Base-by-base conservation (phyloP, 495 filamentous ascomycete genomes). In the Venustampulla echinocandica region DNA sequence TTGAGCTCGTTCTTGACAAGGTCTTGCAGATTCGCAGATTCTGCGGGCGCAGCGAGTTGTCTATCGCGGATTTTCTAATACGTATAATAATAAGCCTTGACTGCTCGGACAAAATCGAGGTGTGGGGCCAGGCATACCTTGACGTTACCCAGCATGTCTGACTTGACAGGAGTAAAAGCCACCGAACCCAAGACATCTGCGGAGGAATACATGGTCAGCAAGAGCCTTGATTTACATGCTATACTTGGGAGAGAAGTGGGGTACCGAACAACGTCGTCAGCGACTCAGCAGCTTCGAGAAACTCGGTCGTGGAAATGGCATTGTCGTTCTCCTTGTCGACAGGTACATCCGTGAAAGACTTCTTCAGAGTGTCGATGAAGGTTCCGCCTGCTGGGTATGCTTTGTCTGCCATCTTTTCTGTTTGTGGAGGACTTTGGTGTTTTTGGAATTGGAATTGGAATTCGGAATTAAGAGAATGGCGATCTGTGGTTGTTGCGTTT, bases 251-350 rank as follows among this genome's bases (percentile, higher is more conserved):
- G 17, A 18, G 18, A 9, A 11, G 41, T 18, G 15, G 0, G 18
- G 21, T 66, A 96, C 89, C 87, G 60, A 98, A 97, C 27, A 98
- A 75, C 34, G 79, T 79, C 37, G 84, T 84, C 54, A 96, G 66
- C 20, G 83, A 78, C 70, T 95, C 87, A 36, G 86, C 78, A 42
- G 93, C 93, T 30, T 93, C 86, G 50, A 97, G 81, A 69, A 96
- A 98, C 62, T 93, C 84, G 55, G 71, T 74, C 21, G 93, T 97
- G 7, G 75, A 62, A 55, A 97, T 82, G 51, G 79, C 81, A 71
- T 86, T 80, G 64, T 79, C 79, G 44, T 87, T 81, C 47, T 65
- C 71, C 46, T 73, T 68, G 53, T 85, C 76, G 51, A 95, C 63
- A 10, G 85, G 81, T 20, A 95, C 92, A 44, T 86, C 77, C 45